A percentile compares a stretch with the other conserved stretches of the same genome.
These are phyloP conservation scores for Meyerozyma sp. DNA, from an alignment of 1,139 yeast species.

Conservation along the genomic window DNA sequence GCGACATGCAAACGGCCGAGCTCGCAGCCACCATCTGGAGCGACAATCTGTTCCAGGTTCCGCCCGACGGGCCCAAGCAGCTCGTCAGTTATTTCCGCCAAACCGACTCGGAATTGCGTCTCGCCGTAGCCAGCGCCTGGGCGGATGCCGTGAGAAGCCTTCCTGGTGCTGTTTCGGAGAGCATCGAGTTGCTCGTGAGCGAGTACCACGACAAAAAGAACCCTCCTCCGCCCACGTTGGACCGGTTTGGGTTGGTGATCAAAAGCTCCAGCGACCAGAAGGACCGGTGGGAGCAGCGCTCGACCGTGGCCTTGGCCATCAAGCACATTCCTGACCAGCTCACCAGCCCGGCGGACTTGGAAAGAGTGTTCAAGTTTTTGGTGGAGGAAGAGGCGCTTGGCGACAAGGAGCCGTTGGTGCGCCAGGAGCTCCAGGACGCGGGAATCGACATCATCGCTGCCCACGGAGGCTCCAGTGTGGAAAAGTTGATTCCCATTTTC, in stretches of 20 bases:
- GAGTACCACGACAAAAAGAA: conserved; percentile 56
- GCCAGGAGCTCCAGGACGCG: conserved; percentile 85
- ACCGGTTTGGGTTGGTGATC: conserved; percentile 73
- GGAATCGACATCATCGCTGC: conserved; percentile 65
- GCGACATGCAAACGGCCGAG: conserved; percentile 56
- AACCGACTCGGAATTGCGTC: conserved; percentile 57
- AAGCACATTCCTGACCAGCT: conserved; percentile 48
- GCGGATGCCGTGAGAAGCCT: conserved; percentile 21
- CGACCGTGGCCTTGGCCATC: conserved; percentile 71
- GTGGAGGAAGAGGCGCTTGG: conserved; percentile 62
- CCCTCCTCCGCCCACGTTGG: conserved; percentile 74
- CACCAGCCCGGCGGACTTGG: conserved; percentile 36
- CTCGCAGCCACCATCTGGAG: conserved; percentile 82
- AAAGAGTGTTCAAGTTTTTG: conserved; percentile 51
- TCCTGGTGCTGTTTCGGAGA: conserved; percentile 27
- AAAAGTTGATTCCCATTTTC: conserved; percentile 69
- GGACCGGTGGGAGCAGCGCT: conserved; percentile 81
- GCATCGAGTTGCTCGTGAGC: conserved; percentile 43
- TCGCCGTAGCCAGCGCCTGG: conserved; percentile 61
- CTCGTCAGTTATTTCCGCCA: conserved; percentile 49
- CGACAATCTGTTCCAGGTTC: conserved; percentile 56
- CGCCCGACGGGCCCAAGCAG: conserved; percentile 36
- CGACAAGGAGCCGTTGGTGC: conserved; percentile 67
- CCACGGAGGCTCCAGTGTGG: conserved; percentile 64
- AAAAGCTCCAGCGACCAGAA: conserved; percentile 54